Conservation (phyloP, 2,329 filamentous ascomycete species). For the Fusarium mangiferae region DNA sequence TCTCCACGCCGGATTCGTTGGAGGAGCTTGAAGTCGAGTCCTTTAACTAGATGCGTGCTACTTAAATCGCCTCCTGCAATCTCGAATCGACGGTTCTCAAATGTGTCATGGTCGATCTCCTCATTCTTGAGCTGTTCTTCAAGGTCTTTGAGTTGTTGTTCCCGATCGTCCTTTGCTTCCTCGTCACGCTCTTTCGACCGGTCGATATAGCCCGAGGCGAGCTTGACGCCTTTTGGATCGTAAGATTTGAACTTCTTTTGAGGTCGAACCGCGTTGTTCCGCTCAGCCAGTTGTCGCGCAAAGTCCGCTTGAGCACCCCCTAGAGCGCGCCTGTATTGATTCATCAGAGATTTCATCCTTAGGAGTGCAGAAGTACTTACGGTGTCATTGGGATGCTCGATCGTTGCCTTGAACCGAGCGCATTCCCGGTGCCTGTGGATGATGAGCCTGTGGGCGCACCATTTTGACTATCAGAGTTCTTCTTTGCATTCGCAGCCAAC, state of each 20-base stretch:
- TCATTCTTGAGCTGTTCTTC: slow-evolving; percentile 85
- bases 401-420: slow-evolving; percentile 80
- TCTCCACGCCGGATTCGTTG: slow-evolving; percentile 76
- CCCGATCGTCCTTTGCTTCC: slow-evolving; percentile 64
- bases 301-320: slow-evolving; percentile 71
- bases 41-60: slow-evolving; percentile 90
- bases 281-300: slow-evolving; percentile 83
- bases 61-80: slow-evolving; percentile 84
- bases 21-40: slow-evolving; percentile 85
- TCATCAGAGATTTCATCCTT: slow-evolving; percentile 36
- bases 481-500: slow-evolving; percentile 63
- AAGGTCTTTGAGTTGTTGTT: slow-evolving; percentile 77
- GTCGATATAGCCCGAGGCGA: slow-evolving; percentile 85
- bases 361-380: slow-evolving; percentile 59
- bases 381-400: slow-evolving; percentile 95
- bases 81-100: slow-evolving; percentile 77
- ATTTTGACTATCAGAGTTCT: slow-evolving; percentile 54
- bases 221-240: slow-evolving; percentile 83
- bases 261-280: slow-evolving; percentile 64
- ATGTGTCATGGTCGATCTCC: slow-evolving; percentile 83
- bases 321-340: slow-evolving; percentile 69
- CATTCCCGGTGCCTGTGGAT: slow-evolving; percentile 50
- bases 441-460: slow-evolving; percentile 54
- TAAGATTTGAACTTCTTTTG: slow-evolving; percentile 81
- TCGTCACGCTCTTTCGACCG: slow-evolving; percentile 74